A percentile compares a stretch with the other conserved stretches of the same genome.
Evolutionary conservation across 345 rosid genomes (phyloP).

Genomic region (Eucalyptus curtisii): DNA sequence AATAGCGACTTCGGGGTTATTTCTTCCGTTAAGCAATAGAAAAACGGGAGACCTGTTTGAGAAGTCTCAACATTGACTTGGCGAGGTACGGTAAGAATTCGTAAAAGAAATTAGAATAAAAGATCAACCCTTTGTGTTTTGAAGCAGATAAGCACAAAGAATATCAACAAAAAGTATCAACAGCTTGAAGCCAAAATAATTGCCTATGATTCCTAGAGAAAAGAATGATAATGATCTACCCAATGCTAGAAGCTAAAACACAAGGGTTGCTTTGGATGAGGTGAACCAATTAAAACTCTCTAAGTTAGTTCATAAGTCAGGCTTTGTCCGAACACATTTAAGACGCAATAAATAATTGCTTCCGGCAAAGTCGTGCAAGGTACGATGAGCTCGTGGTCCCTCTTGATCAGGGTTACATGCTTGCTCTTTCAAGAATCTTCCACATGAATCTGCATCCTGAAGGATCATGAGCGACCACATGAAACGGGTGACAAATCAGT

Average conservation of each 20-base stretch:
- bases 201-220: not conserved
- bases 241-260: not conserved
- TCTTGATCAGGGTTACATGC: slow-evolving; percentile 20
- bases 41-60: not conserved
- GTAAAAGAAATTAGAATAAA: not conserved
- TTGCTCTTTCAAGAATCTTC: slow-evolving; percentile 40
- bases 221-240: not conserved
- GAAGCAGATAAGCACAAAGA: not conserved
- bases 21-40: not conserved
- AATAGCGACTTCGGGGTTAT: not conserved
- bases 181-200: not conserved
- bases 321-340: slow-evolving; percentile 44
- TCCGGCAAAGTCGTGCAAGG: slow-evolving; percentile 91
- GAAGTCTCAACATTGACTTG: not conserved
- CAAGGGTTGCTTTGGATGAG: not conserved
- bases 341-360: slow-evolving; percentile 61
- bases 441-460: slow-evolving; percentile 60
- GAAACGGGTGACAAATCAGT: not conserved
- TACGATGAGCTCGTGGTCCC: slow-evolving; percentile 30
- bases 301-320: not conserved
- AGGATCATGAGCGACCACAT: not conserved
- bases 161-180: not conserved
- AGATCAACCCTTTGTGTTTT: not conserved
- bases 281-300: not conserved
- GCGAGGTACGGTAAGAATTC: not conserved